phyloP scores from a whole-genome alignment of 352 stramenopile genomes.

The Phytophthora podocarpi region DNA sequence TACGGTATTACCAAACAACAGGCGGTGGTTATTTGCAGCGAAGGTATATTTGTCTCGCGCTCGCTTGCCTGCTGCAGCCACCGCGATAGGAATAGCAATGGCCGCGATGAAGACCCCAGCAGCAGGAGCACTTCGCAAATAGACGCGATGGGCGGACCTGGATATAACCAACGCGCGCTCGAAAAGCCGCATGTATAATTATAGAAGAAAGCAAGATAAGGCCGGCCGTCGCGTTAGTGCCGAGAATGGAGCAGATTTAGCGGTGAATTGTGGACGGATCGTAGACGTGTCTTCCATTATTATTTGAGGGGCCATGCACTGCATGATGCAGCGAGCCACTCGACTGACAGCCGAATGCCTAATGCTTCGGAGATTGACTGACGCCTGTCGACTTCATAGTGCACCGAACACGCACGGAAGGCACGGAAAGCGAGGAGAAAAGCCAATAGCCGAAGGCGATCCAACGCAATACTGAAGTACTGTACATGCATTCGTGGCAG shows the following conservation, averaged over 20 bases:
- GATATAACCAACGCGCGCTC: slow-evolving; percentile 25
- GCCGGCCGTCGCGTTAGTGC: slow-evolving; percentile 11
- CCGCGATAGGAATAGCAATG: slow-evolving; percentile 29
- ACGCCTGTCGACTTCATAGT: neutral
- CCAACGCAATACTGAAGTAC: too few relatives aligned
- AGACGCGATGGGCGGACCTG: slow-evolving; percentile 11
- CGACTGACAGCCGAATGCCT: neutral
- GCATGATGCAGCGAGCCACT: too few relatives aligned
- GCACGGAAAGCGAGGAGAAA: neutral
- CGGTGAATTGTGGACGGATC: neutral
- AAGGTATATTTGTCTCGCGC: slow-evolving; percentile 30
- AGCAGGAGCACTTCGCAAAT: slow-evolving; percentile 16
- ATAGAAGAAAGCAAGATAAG: slow-evolving; percentile 44
- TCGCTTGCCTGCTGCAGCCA: slow-evolving; percentile 32
- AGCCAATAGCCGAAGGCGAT: neutral
- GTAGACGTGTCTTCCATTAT: slow-evolving; percentile 13
- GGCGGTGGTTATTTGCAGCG: slow-evolving; percentile 24
- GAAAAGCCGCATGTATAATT: slow-evolving; percentile 34
- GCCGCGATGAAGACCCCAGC: neutral
- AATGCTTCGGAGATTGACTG: neutral
- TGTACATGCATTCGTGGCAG: too few relatives aligned
- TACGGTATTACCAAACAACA: slow-evolving; percentile 4
- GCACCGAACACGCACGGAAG: slow-evolving; percentile 4
- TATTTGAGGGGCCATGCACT: too few relatives aligned
- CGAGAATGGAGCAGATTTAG: neutral